A percentile compares a stretch with the other conserved stretches of the same genome.
These are phyloP conservation scores for Apiospora marii DNA, from an alignment of 2,329 filamentous ascomycete species.

Conservation along the genomic window DNA sequence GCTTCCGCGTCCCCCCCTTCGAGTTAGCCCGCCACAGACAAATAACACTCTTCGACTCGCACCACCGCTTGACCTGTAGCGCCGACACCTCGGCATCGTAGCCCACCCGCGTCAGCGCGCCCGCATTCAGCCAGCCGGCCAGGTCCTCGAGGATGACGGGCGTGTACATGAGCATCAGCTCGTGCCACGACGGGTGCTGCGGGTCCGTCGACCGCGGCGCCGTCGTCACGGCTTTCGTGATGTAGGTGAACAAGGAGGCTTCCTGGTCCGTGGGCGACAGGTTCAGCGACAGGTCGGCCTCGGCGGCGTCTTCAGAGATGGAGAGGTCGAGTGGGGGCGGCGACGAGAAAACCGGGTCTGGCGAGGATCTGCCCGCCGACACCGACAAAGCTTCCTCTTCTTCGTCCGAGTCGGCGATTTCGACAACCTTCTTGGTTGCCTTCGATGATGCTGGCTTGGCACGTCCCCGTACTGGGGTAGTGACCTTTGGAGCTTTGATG, in stretches of 20 bases:
- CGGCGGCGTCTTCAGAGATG: slow-evolving; percentile 48
- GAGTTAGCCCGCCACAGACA: slow-evolving; percentile 74
- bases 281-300: slow-evolving; percentile 53
- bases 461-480: slow-evolving; percentile 27
- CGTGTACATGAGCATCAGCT: slow-evolving; percentile 94
- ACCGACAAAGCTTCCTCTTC: slow-evolving; percentile 37
- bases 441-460: slow-evolving; percentile 29
- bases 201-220: slow-evolving; percentile 59
- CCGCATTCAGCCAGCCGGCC: slow-evolving; percentile 80
- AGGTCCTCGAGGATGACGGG: slow-evolving; percentile 89
- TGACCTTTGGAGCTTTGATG: slow-evolving; percentile 26
- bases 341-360: slow-evolving; percentile 53
- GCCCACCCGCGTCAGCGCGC: slow-evolving; percentile 67
- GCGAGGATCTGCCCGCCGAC: slow-evolving; percentile 45
- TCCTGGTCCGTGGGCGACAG: slow-evolving; percentile 54
- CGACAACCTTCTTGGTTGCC: slow-evolving; percentile 49
- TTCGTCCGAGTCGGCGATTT: slow-evolving; percentile 63
- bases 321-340: slow-evolving; percentile 52
- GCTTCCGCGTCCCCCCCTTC: slow-evolving; percentile 61
- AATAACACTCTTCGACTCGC: slow-evolving; percentile 84
- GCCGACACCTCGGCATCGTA: slow-evolving; percentile 71
- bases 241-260: slow-evolving; percentile 56
- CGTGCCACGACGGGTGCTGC: slow-evolving; percentile 75
- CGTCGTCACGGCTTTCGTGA: slow-evolving; percentile 62
- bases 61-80: slow-evolving; percentile 84